A percentile compares a stretch with the other conserved stretches of the same genome.
Conservation (phyloP, 2,329 filamentous ascomycete species). For the Apiospora sp. region DNA sequence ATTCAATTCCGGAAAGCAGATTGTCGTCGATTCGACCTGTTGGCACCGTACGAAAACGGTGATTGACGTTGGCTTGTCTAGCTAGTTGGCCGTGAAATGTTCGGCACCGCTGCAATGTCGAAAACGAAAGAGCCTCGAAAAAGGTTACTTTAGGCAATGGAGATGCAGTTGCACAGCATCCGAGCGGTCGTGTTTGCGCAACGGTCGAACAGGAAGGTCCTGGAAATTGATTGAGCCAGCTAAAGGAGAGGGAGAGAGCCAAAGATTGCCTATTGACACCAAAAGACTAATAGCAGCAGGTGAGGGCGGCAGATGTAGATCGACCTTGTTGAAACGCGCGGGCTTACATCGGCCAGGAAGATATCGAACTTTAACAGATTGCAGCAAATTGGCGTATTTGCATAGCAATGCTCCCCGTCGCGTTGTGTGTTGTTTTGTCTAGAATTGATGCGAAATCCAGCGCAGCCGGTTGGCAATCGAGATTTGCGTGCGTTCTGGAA, state of each 20-base stretch:
- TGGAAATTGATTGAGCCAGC: conserved; percentile 10
- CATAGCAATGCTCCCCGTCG: conserved; percentile 8
- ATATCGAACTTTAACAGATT: conserved; percentile 19
- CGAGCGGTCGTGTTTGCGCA: conserved; percentile 13
- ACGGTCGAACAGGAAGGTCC: conserved; percentile 1
- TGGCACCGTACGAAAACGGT: background rate
- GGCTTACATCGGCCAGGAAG: conserved; percentile 6
- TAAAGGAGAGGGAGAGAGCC: background rate
- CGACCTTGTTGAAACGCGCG: conserved; percentile 9
- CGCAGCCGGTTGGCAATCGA: conserved; percentile 8
- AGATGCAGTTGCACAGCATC: conserved; percentile 19
- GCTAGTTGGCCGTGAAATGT: background rate
- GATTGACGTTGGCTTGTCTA: background rate
- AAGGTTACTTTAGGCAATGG: conserved; percentile 7
- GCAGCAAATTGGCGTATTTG: conserved; percentile 13
- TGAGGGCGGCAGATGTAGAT: conserved; percentile 3
- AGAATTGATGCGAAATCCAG: conserved; percentile 18
- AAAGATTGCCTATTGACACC: background rate
- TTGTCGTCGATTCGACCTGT: conserved; percentile 18
- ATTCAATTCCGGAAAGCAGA: background rate
- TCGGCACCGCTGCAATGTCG: background rate
- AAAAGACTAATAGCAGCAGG: background rate
- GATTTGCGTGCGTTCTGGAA: conserved; percentile 18
- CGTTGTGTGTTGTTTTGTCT: background rate
- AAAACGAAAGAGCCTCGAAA: conserved; percentile 19